These are phyloP conservation scores for Byssochlamys sp. DNA, from an alignment of 2,329 filamentous ascomycete genomes.

Conservation along the genomic window DNA sequence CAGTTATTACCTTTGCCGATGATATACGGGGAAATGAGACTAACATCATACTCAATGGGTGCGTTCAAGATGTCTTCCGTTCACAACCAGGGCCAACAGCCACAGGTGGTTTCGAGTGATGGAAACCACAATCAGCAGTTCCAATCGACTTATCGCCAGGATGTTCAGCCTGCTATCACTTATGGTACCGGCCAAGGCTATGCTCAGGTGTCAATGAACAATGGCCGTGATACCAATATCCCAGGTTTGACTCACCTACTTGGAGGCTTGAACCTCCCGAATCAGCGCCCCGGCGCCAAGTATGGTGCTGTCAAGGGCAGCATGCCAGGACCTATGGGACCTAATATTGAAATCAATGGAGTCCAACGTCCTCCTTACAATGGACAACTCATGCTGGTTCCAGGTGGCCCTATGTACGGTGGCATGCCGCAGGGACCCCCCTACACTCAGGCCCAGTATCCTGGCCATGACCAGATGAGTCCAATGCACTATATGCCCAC, in stretches of 20 bases:
- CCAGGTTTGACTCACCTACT: conserved; percentile 15
- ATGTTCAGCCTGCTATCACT: conserved; percentile 15
- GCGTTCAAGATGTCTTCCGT: conserved; percentile 10
- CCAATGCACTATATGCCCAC: conserved; percentile 28
- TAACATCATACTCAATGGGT: not conserved
- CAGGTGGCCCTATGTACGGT: conserved; percentile 24
- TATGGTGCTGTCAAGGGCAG: conserved; percentile 18
- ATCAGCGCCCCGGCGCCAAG: conserved; percentile 18
- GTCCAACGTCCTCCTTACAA: conserved; percentile 12
- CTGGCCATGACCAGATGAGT: conserved; percentile 23
- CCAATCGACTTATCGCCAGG: conserved; percentile 17
- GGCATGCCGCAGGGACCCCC: conserved; percentile 19
- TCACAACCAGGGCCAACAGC: conserved; percentile 16
- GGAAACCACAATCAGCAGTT: conserved; percentile 12
- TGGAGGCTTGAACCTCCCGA: conserved; percentile 19
- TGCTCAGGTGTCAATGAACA: conserved; percentile 8
- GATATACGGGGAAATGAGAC: not conserved
- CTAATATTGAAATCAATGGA: conserved; percentile 7
- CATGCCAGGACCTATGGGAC: conserved; percentile 15
- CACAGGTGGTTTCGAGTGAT: conserved; percentile 15
- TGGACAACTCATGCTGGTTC: conserved; percentile 22
- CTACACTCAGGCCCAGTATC: conserved; percentile 19
- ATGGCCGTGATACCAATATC: conserved; percentile 12
- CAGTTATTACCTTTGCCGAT: not conserved
- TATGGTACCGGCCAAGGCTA: conserved; percentile 14